Evolutionary conservation across 257 asterid species (phyloP).

Genomic region (Galeopsis tetrahit): DNA sequence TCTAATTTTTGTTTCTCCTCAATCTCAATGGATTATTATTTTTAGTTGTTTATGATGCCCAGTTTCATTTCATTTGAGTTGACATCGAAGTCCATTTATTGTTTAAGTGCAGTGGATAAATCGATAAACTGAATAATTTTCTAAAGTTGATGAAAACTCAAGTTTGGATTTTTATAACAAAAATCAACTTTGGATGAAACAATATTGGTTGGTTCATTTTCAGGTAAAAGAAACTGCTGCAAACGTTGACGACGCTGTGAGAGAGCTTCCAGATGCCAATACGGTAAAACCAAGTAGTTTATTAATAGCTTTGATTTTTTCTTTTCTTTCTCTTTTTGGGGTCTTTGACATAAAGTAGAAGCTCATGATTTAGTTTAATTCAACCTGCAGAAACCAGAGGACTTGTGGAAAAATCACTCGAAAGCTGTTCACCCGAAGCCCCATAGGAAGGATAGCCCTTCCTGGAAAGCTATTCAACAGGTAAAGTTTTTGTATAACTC

Average conservation of each 20-base stretch:
- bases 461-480: conserved; percentile 92
- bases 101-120: neutral
- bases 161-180: neutral
- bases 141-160: neutral
- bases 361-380: conserved; percentile 33
- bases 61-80: conserved; percentile 2
- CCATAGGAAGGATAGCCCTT: conserved; percentile 73
- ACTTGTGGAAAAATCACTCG: conserved; percentile 90
- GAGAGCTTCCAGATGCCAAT: conserved; percentile 99
- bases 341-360: conserved; percentile 19
- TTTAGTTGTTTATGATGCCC: neutral
- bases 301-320: neutral
- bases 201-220: conserved; percentile 21
- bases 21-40: conserved; percentile 16
- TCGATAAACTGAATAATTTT: neutral
- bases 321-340: neutral
- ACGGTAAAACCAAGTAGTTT: conserved; percentile 46
- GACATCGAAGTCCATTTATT: conserved; percentile 3
- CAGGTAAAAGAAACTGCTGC: conserved; percentile 97
- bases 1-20: neutral
- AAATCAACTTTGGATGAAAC: neutral
- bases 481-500: conserved; percentile 42
- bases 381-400: conserved; percentile 92
- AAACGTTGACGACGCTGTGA: conserved; percentile 89
- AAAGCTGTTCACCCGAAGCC: conserved; percentile 92